These are phyloP conservation scores for Aspergillus luchuensis DNA, from an alignment of 2,329 filamentous ascomycete species.

Conservation along the genomic window DNA sequence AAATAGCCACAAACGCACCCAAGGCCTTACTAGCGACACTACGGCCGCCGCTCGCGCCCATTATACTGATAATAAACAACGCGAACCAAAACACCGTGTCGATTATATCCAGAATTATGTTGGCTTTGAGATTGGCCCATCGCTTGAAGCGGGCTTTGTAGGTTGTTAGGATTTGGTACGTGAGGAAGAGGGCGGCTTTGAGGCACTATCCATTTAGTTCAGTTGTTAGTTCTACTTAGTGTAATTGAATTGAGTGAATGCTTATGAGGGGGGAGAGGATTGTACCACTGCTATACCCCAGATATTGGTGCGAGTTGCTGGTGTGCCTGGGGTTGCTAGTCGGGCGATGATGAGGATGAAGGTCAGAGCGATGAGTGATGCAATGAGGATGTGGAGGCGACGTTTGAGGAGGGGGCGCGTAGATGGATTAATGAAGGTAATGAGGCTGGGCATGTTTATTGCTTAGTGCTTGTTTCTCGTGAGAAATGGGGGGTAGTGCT, in stretches of 20 bases:
- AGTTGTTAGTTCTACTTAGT: not conserved
- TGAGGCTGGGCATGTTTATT: not conserved
- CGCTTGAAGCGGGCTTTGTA: conserved; percentile 21
- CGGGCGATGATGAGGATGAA: conserved; percentile 27
- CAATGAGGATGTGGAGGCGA: conserved; percentile 19
- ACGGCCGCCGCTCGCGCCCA: conserved; percentile 15
- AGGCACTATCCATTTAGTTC: conserved; percentile 17
- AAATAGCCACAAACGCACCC: conserved; percentile 20
- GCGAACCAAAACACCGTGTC: conserved; percentile 31
- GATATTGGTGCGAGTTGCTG: conserved; percentile 18
- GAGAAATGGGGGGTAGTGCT: not conserved
- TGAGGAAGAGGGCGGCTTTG: conserved; percentile 27
- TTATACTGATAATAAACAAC: conserved; percentile 26
- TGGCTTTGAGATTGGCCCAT: conserved; percentile 26
- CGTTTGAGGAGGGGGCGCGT: conserved; percentile 13
- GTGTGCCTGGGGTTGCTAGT: conserved; percentile 22
- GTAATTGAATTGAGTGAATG: too few relatives aligned
- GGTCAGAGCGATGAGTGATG: conserved; percentile 8
- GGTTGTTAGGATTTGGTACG: conserved; percentile 24
- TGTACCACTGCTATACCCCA: conserved; percentile 26
- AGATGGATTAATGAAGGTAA: not conserved
- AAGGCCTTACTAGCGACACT: conserved; percentile 22
- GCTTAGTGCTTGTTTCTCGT: too few relatives aligned
- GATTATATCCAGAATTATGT: conserved; percentile 26
- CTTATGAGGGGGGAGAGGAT: not conserved